Evolutionary conservation across 2,329 filamentous ascomycete genomes (phyloP).

Genomic region (Fonsecaea erecta): DNA sequence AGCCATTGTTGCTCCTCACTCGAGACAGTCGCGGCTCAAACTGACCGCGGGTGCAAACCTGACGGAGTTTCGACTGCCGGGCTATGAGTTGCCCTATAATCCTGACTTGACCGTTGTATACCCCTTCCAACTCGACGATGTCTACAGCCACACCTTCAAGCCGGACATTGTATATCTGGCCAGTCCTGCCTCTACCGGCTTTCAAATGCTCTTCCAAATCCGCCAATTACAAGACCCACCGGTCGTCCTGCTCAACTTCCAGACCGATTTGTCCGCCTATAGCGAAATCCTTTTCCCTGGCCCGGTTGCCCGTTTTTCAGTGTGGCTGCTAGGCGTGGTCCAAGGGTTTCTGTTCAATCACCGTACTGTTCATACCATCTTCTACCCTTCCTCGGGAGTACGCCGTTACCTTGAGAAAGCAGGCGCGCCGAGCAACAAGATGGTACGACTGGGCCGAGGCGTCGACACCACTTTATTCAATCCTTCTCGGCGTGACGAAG

Average conservation of each 20-base stretch:
- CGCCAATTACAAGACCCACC: slow-evolving; percentile 63
- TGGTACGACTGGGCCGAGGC: slow-evolving; percentile 66
- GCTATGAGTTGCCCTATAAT: slow-evolving; percentile 72
- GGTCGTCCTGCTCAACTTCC: slow-evolving; percentile 70
- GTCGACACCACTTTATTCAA: slow-evolving; percentile 68
- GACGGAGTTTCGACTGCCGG: slow-evolving; percentile 63
- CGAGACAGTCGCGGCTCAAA: slow-evolving; percentile 58
- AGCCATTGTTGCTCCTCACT: slow-evolving; percentile 67
- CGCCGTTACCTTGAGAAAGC: slow-evolving; percentile 64
- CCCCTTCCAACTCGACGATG: slow-evolving; percentile 66
- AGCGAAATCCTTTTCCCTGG: slow-evolving; percentile 70
- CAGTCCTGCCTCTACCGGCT: slow-evolving; percentile 70
- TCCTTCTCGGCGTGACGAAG: slow-evolving; percentile 57
- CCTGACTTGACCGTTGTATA: slow-evolving; percentile 72
- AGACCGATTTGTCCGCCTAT: slow-evolving; percentile 72
- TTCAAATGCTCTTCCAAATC: slow-evolving; percentile 72
- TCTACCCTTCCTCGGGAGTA: slow-evolving; percentile 70
- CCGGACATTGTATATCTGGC: slow-evolving; percentile 73
- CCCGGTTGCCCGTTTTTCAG: slow-evolving; percentile 65
- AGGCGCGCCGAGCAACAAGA: slow-evolving; percentile 60
- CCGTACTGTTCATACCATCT: slow-evolving; percentile 66
- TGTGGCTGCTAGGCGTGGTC: slow-evolving; percentile 65
- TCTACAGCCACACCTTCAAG: slow-evolving; percentile 66
- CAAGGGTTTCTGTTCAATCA: slow-evolving; percentile 71
- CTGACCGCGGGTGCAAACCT: slow-evolving; percentile 41